Percentiles rank a stretch among this genome's conserved stretches.
Evolutionary conservation across 768 basidiomycete genomes (phyloP).

Genomic region (Kwoniella sp.): DNA sequence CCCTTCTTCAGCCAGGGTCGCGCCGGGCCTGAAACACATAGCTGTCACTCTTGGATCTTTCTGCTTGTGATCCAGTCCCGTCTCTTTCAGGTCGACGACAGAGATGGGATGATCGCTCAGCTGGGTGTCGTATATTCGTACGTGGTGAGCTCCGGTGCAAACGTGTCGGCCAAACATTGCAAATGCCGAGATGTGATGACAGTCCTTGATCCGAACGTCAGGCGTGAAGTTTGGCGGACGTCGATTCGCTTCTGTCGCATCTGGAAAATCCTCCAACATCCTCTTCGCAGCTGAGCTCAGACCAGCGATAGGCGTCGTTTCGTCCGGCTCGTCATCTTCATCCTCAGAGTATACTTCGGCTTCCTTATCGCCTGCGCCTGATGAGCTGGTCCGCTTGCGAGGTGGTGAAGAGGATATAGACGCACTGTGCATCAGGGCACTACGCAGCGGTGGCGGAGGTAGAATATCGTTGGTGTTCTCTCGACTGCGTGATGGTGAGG

Average conservation of each 20-base stretch:
- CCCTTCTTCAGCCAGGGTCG: slow-evolving; percentile 59
- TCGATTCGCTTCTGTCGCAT: slow-evolving; percentile 58
- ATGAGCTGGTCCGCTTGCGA: slow-evolving; percentile 14
- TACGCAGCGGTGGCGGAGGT: slow-evolving; percentile 46
- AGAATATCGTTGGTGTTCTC: slow-evolving; percentile 28
- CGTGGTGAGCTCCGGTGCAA: slow-evolving; percentile 52
- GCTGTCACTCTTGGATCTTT: slow-evolving; percentile 74
- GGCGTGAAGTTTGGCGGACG: slow-evolving; percentile 56
- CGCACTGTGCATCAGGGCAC: slow-evolving; percentile 12
- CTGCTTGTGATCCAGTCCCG: slow-evolving; percentile 60
- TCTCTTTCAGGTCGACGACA: slow-evolving; percentile 67
- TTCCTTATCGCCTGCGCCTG: slow-evolving; percentile 18
- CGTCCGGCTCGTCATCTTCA: slow-evolving; percentile 46
- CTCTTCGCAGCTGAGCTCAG: slow-evolving; percentile 35
- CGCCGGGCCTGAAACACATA: slow-evolving; percentile 72
- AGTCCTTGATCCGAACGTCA: slow-evolving; percentile 36
- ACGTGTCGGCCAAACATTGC: slow-evolving; percentile 55
- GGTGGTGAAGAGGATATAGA: slow-evolving; percentile 29
- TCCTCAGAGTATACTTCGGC: slow-evolving; percentile 44
- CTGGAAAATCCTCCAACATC: slow-evolving; percentile 57
- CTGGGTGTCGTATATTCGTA: slow-evolving; percentile 55
- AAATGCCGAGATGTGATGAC: slow-evolving; percentile 50
- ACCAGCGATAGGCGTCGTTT: slow-evolving; percentile 21
- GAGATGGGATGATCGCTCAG: slow-evolving; percentile 36
- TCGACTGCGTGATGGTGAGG: slow-evolving; percentile 15